Evolutionary conservation across 768 basidiomycete genomes (phyloP).

Genomic region (Xerocomellus chrysenteron): DNA sequence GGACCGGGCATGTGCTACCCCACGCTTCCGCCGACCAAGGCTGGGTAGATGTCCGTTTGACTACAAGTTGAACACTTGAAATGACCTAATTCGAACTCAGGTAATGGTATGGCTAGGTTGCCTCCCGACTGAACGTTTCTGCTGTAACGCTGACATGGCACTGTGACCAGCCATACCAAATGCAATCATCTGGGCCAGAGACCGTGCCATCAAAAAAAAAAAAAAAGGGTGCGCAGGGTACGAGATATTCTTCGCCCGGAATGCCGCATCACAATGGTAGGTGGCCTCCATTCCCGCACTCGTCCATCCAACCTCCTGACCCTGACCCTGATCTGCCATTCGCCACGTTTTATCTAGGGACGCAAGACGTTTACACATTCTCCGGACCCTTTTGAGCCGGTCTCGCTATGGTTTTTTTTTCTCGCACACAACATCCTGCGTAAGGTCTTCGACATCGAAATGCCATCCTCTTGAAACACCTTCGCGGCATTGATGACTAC

Average conservation of each 20-base stretch:
- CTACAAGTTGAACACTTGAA: too few species aligned
- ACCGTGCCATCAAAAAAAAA: neutral
- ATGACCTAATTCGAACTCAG: neutral
- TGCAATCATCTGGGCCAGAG: too few species aligned
- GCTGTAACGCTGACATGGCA: conserved; percentile 1
- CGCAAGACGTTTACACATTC: neutral
- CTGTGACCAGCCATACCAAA: neutral
- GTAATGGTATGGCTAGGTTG: neutral
- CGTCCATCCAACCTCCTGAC: too few species aligned
- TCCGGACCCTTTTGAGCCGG: too few species aligned
- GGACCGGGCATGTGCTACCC: too few species aligned
- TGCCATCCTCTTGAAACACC: too few species aligned
- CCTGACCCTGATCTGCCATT: neutral
- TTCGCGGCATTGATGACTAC: too few species aligned
- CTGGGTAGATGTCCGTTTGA: neutral
- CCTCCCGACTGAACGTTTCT: neutral
- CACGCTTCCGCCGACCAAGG: neutral
- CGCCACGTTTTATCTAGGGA: neutral
- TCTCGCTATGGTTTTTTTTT: too few species aligned
- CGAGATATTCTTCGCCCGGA: neutral
- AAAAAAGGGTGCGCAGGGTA: neutral
- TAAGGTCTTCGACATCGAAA: too few species aligned
- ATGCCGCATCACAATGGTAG: neutral
- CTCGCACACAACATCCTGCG: too few species aligned
- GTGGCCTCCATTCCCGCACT: too few species aligned